Evolutionary conservation across 73 alveolate species (phyloP).

Genomic region (Breviolum minutum): DNA sequence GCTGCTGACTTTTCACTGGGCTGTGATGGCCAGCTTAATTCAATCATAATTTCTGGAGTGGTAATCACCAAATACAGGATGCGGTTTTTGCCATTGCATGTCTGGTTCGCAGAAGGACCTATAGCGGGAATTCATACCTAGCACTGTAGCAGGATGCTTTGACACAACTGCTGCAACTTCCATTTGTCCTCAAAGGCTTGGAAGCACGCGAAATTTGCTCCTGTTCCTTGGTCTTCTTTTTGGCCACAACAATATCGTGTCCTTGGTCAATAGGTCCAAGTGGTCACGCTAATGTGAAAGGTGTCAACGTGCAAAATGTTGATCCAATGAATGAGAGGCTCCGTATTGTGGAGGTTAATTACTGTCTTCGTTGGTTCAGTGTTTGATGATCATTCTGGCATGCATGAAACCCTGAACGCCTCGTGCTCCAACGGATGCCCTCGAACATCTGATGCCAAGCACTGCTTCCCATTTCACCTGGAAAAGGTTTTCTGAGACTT

Average conservation of each 20-base stretch:
- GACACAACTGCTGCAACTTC: constrained; percentile 1
- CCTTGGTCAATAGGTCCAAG: constrained; percentile 5
- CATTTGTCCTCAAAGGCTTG: constrained; percentile 36
- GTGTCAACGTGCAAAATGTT: too few species aligned
- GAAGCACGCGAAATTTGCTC: neutral
- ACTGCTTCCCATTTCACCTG: too few species aligned
- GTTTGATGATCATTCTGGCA: too few species aligned
- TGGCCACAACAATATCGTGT: neutral
- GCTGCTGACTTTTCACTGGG: neutral
- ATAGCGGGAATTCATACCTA: neutral
- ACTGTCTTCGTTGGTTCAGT: too few species aligned
- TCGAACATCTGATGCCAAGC: too few species aligned
- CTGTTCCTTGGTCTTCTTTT: neutral
- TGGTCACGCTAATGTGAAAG: neutral
- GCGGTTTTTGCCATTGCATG: neutral
- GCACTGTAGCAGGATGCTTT: constrained; percentile 46
- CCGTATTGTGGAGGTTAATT: too few species aligned
- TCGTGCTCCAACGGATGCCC: too few species aligned
- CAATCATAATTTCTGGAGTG: neutral
- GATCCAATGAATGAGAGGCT: too few species aligned
- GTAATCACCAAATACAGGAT: too few species aligned
- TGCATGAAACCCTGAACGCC: too few species aligned
- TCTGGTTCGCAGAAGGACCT: neutral
- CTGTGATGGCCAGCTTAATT: constrained; percentile 29
- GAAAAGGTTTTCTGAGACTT: too few species aligned